Percentiles rank a stretch among this genome's conserved stretches.
phyloP scores from a whole-genome alignment of 306 rosid species.

The Citrullus mucosospermus region DNA sequence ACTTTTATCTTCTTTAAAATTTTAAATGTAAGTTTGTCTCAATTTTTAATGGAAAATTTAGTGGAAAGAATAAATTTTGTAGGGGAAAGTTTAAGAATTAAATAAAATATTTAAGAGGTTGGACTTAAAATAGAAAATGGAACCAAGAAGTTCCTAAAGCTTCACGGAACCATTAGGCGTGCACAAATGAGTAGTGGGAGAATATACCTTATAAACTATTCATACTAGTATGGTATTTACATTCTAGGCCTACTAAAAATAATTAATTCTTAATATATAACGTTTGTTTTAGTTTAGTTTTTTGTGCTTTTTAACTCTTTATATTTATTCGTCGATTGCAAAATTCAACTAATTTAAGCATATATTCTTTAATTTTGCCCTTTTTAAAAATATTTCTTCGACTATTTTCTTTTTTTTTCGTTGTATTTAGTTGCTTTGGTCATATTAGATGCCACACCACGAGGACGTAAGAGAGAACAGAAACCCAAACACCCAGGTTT shows the following conservation, averaged over 20 bases:
- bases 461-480: background rate
- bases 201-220: background rate
- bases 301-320: background rate
- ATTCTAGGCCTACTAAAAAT: background rate
- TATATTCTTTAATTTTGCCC: no score
- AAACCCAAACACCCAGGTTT: background rate
- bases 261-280: no score
- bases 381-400: no score
- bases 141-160: background rate
- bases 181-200: background rate
- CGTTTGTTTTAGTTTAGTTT: background rate
- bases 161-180: background rate
- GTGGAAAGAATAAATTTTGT: no score
- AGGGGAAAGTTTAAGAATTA: background rate
- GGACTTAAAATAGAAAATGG: background rate
- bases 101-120: background rate
- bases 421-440: background rate
- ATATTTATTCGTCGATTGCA: no score
- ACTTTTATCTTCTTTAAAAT: background rate
- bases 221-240: background rate
- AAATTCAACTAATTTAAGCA: no score
- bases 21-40: no score
- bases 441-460: background rate
- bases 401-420: no score
- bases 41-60: no score